A percentile compares a stretch with the other conserved stretches of the same genome.
Evolutionary conservation across 2,329 filamentous ascomycete species (phyloP).

Genomic region (Beauveria australis): DNA sequence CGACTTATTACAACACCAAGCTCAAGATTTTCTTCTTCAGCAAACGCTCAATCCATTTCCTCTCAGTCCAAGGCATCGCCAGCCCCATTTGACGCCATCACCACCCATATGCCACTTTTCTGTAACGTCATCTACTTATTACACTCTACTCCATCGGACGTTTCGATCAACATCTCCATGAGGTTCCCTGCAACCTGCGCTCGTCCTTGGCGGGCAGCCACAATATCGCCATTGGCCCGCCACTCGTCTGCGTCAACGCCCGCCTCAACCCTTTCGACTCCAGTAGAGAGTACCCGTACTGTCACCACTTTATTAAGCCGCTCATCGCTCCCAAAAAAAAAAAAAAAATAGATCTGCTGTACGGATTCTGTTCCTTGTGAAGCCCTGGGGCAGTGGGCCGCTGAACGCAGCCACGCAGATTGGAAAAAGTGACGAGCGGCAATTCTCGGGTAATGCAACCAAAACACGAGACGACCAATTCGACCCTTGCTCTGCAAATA

Average conservation of each 20-base stretch:
- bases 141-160: not conserved
- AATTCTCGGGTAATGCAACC: too few species aligned
- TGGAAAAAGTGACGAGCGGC: too few species aligned
- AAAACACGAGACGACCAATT: not conserved
- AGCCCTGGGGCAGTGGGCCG: too few species aligned
- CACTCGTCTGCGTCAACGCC: not conserved
- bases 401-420: too few species aligned
- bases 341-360: too few species aligned
- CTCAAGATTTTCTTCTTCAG: too few species aligned
- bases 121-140: not conserved
- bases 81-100: not conserved
- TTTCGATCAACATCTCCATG: not conserved
- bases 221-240: not conserved
- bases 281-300: too few species aligned
- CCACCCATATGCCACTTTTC: not conserved
- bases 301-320: too few species aligned
- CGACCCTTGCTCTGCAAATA: not conserved
- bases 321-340: too few species aligned
- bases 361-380: too few species aligned
- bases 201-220: not conserved
- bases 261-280: too few species aligned
- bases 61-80: not conserved
- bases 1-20: too few species aligned
- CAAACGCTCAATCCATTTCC: not conserved
- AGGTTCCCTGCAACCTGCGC: not conserved